These are phyloP conservation scores for Cichorium intybus DNA, from an alignment of 140 eudicot genomes.

Conservation along the genomic window DNA sequence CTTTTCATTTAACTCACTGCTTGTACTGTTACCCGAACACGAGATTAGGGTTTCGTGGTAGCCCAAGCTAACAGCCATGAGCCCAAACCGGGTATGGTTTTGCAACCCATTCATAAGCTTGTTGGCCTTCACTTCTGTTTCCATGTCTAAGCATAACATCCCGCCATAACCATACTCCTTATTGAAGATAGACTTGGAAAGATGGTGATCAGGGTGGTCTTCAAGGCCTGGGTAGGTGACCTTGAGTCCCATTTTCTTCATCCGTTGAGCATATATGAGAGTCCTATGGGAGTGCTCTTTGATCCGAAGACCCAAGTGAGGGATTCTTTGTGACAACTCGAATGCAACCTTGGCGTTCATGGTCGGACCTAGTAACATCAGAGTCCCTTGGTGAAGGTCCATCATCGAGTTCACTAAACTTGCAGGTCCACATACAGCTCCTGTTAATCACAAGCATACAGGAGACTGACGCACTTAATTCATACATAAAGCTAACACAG, in stretches of 20 bases:
- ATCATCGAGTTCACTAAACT: conserved; percentile 81
- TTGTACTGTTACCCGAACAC: conserved; percentile 96
- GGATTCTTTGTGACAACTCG: conserved; percentile 81
- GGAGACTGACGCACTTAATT: not conserved
- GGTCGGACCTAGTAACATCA: conserved; percentile 94
- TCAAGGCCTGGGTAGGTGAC: conserved; percentile 96
- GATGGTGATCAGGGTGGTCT: conserved; percentile 79
- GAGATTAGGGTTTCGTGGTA: conserved; percentile 97
- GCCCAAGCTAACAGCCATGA: conserved; percentile 97
- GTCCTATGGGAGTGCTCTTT: conserved; percentile 91
- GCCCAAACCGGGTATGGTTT: conserved; percentile 74
- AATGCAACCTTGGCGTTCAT: conserved; percentile 98
- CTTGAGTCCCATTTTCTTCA: conserved; percentile 83
- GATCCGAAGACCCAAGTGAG: conserved; percentile 85
- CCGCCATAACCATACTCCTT: conserved; percentile 88
- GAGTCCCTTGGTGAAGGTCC: conserved; percentile 91
- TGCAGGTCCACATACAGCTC: conserved; percentile 95
- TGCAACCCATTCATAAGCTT: conserved; percentile 72
- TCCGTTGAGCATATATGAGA: conserved; percentile 54
- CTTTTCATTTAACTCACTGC: conserved; percentile 72
- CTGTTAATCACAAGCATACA: conserved; percentile 26
- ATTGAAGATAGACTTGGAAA: conserved; percentile 55
- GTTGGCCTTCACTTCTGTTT: conserved; percentile 70
- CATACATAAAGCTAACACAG: not conserved
- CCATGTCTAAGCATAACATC: conserved; percentile 86